Percentiles rank a stretch among this genome's conserved stretches.
phyloP scores from a whole-genome alignment of 352 stramenopile species.

The Phytophthora ramorum region DNA sequence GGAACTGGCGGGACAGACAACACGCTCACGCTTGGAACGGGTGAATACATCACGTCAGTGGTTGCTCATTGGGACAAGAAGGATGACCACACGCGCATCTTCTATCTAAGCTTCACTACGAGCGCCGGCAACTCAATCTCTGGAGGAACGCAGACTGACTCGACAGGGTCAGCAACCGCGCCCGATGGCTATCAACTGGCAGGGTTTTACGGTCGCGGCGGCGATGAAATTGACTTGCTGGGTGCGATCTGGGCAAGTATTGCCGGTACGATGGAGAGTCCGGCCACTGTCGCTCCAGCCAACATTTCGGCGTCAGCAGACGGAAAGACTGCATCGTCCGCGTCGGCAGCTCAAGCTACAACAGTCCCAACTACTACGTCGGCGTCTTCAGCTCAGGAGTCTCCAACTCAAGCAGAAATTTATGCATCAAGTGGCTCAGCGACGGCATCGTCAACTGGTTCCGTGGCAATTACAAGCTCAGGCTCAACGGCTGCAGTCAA shows the following conservation, averaged over 20 bases:
- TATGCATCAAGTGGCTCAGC: background rate
- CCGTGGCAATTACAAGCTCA: background rate
- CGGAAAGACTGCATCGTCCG: background rate
- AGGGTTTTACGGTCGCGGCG: conserved; percentile 16
- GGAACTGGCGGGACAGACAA: conserved; percentile 6
- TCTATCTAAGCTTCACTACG: conserved; percentile 14
- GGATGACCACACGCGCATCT: conserved; percentile 8
- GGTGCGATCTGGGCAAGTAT: conserved; percentile 16
- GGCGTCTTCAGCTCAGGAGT: background rate
- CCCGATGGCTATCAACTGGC: conserved; percentile 9
- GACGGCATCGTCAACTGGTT: background rate
- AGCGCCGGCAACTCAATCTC: conserved; percentile 12
- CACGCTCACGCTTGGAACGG: background rate
- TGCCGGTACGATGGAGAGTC: background rate
- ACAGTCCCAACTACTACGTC: background rate
- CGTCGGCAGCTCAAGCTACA: background rate
- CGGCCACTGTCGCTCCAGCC: background rate
- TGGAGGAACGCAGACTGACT: conserved; percentile 6
- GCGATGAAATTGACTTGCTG: conserved; percentile 17
- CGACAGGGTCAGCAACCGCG: conserved; percentile 1
- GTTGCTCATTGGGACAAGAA: conserved; percentile 14
- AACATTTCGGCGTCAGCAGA: background rate
- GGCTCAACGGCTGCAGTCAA: background rate
- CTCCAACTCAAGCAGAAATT: background rate
- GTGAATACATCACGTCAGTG: conserved; percentile 17